phyloP scores from a whole-genome alignment of 495 filamentous ascomycete species.

The Barbatosphaeria neglecta region DNA sequence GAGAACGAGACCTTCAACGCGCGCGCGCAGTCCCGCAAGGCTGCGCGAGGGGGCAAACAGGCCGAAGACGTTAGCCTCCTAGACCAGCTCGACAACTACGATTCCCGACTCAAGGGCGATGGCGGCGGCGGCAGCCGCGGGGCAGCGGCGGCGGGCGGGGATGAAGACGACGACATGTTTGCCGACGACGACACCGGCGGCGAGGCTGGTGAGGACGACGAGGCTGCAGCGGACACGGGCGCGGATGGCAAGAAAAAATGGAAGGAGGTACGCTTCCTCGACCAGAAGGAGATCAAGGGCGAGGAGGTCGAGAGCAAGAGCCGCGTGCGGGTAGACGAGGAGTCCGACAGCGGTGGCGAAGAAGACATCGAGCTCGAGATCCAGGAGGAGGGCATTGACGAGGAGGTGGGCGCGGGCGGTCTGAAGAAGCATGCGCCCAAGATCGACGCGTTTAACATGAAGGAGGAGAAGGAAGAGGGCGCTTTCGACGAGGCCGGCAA shows the following conservation, averaged over 20 bases:
- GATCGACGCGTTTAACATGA: conserved; percentile 94
- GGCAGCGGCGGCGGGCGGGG: conserved; percentile 20
- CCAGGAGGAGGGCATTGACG: conserved; percentile 60
- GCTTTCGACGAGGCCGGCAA: conserved; percentile 84
- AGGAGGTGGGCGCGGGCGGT: conserved; percentile 78
- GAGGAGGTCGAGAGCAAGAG: conserved; percentile 64
- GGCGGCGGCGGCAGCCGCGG: conserved; percentile 7
- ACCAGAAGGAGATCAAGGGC: conserved; percentile 69
- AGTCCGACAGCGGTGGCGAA: conserved; percentile 62
- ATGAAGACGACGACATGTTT: conserved; percentile 86
- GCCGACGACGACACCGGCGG: conserved; percentile 61
- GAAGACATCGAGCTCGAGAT: conserved; percentile 56
- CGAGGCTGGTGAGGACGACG: conserved; percentile 52
- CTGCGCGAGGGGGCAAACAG: conserved; percentile 20
- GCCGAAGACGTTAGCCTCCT: conserved; percentile 29
- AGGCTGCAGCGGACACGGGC: conserved; percentile 29
- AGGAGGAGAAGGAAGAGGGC: conserved; percentile 80
- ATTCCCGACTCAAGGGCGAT: conserved; percentile 4
- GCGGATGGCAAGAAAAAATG: conserved; percentile 49
- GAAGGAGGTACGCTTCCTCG: conserved; percentile 70
- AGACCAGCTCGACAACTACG: conserved; percentile 33
- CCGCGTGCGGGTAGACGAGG: conserved; percentile 41
- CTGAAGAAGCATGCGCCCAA: conserved; percentile 94
- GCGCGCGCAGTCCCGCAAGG: conserved; percentile 45
- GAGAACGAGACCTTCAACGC: conserved; percentile 82